Percentiles rank a stretch among this genome's conserved stretches.
These are phyloP conservation scores for Apiotrichum porosum DNA, from an alignment of 1,284 basidiomycete species.

Conservation along the genomic window DNA sequence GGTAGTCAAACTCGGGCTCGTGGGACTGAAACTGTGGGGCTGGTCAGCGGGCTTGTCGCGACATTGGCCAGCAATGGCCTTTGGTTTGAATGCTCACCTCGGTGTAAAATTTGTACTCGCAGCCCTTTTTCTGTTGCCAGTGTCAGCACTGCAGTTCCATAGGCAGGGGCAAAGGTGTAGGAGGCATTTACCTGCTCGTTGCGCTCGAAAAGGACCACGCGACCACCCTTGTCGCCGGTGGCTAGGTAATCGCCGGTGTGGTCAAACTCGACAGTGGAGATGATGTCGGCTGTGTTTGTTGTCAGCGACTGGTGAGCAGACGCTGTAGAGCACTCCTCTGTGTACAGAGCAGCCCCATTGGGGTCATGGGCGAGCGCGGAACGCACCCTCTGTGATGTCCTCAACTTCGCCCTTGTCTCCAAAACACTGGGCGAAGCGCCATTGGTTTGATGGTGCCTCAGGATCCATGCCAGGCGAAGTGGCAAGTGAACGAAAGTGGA, in stretches of 20 bases:
- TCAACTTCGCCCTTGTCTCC: slow-evolving; percentile 99
- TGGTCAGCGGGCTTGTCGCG: neutral
- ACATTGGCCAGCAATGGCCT: neutral
- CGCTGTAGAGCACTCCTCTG: too few relatives aligned
- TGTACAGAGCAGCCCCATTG: too few relatives aligned
- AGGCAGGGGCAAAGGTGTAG: neutral
- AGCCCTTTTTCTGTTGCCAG: slow-evolving; percentile 84
- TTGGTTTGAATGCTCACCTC: slow-evolving; percentile 54
- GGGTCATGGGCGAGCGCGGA: slow-evolving; percentile 5
- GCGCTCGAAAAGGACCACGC: slow-evolving; percentile 97
- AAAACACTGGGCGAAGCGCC: slow-evolving; percentile 99
- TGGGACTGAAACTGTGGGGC: slow-evolving; percentile 78
- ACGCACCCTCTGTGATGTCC: slow-evolving; percentile 93
- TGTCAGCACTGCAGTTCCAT: neutral
- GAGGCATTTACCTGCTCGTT: slow-evolving; percentile 79
- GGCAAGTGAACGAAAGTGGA: neutral
- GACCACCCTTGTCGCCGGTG: slow-evolving; percentile 98
- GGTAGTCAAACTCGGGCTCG: slow-evolving; percentile 99
- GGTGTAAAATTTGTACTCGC: slow-evolving; percentile 99
- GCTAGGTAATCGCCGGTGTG: slow-evolving; percentile 99
- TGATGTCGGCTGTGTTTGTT: slow-evolving; percentile 90
- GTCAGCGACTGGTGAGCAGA: too few relatives aligned
- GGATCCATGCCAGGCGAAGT: slow-evolving; percentile 56
- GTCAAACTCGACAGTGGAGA: slow-evolving; percentile 99
- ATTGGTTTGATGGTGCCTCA: slow-evolving; percentile 66